Evolutionary conservation across 2,329 filamentous ascomycete species (phyloP).

Genomic region (Pseudogymnoascus pannorum): DNA sequence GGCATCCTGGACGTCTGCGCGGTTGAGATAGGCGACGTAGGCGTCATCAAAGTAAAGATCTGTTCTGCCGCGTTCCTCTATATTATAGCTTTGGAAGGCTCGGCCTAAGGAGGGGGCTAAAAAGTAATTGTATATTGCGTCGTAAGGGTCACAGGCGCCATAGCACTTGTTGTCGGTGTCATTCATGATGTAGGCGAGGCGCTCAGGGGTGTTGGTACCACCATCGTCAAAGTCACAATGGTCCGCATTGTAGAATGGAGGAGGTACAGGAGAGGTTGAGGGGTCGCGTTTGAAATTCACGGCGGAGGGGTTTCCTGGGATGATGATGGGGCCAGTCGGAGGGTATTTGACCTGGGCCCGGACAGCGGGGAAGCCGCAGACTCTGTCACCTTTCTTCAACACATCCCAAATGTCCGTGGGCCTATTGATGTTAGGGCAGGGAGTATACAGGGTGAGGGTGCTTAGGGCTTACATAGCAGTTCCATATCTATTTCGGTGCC

Average conservation of each 20-base stretch:
- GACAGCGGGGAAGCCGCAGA: slow-evolving; percentile 5
- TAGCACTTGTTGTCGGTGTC: not conserved
- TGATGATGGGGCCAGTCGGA: not conserved
- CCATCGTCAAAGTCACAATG: not conserved
- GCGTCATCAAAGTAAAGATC: slow-evolving; percentile 39
- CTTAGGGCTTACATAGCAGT: slow-evolving; percentile 7
- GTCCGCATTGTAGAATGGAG: not conserved
- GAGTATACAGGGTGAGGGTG: no score
- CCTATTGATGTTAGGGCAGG: not conserved
- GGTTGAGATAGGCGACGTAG: slow-evolving; percentile 49
- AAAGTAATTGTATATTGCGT: not conserved
- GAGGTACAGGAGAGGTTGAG: no score
- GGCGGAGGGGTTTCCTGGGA: slow-evolving; percentile 4
- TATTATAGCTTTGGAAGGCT: slow-evolving; percentile 50
- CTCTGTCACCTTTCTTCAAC: not conserved
- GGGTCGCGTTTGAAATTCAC: not conserved
- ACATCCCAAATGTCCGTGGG: not conserved
- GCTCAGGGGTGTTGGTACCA: slow-evolving; percentile 4
- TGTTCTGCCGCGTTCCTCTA: slow-evolving; percentile 33
- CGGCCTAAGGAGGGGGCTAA: not conserved
- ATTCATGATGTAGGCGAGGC: slow-evolving; percentile 1
- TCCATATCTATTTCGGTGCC: not conserved
- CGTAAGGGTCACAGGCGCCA: slow-evolving; percentile 3
- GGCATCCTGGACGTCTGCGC: slow-evolving; percentile 52
- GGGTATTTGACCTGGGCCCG: slow-evolving; percentile 9